Evolutionary conservation across 164 flowering plant genomes (phyloP), one percentile per base, ranked within the genome.

Genomic region (Vitis amurensis): DNA sequence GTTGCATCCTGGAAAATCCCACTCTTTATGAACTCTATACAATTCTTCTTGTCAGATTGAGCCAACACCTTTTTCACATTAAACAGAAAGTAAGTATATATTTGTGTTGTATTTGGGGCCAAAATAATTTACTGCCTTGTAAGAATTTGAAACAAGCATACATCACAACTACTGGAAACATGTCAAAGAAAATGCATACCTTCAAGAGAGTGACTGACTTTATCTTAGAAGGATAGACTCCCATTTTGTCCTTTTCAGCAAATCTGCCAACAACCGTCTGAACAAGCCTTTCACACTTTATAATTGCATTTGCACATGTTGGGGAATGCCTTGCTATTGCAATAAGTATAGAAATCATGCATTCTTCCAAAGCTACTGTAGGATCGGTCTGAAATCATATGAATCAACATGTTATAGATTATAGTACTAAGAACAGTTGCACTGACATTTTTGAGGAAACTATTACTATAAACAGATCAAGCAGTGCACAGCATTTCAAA

Each of bases 261-360:
- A 89, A 90, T 75, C 91, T 85, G 56, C 76, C 70, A 68, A 84
- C 84, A 67, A 91, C 63, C 17, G 83, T 77, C 67, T 89, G 80
- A 73, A 96, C 78, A 70, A 96, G 97, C 83, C 87, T 80, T 63
- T 82, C 84, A 74, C 90, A 90, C 47, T 82, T 81, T 76, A 87
- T 68, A 49, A 96, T 74, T 77, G 97, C 95, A 86, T 69, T 69
- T 64, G 95, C 89, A 82, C 88, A 85, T 47, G 83, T 77, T 49
- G 92, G 91, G 37, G 99, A 93, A 85, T 93, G 98, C 79, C 99
- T 87, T 59, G 93, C 94, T 58, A 96, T 71, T 44, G 87, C 93
- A 78, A 85, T 74, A 29, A 90, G 87, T 69, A 91, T 77, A 61
- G 97, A 81, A 52, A 91, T 56, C 57, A 91, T 66, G 77, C 78